Evolutionary conservation across 2,329 filamentous ascomycete species (phyloP).

Genomic region (Tympanopsis confertula): DNA sequence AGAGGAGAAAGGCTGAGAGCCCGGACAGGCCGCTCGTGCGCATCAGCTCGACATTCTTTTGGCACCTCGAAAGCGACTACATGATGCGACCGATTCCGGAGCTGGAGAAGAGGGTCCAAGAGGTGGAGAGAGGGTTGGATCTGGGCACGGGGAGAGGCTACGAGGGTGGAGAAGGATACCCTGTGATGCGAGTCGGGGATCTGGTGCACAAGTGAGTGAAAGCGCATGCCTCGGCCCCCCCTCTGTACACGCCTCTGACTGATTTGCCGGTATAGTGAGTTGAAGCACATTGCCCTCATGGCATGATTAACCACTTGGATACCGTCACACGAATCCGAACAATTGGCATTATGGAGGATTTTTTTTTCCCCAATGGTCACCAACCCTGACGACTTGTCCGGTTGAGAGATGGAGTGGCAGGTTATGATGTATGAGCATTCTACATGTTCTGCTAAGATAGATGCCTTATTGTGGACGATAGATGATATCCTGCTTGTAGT

Average conservation of each 20-base stretch:
- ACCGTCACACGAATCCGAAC: neutral
- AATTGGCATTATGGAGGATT: neutral
- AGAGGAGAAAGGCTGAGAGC: constrained; percentile 22
- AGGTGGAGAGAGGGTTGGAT: constrained; percentile 32
- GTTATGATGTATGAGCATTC: no score
- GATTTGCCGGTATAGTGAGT: constrained; percentile 23
- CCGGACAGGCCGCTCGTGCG: constrained; percentile 39
- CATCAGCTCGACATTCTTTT: constrained; percentile 51
- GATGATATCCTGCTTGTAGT: no score
- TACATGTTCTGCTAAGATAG: no score
- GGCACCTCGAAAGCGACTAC: constrained; percentile 44
- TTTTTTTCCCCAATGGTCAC: no score
- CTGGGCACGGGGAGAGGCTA: constrained; percentile 41
- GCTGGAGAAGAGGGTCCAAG: constrained; percentile 29
- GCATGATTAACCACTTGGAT: constrained; percentile 13
- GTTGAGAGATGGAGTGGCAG: no score
- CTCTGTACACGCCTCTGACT: constrained; percentile 2
- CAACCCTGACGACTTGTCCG: no score
- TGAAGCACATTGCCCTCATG: constrained; percentile 42
- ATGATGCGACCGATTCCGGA: constrained; percentile 38
- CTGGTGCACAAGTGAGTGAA: constrained; percentile 41
- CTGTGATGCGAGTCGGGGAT: constrained; percentile 43
- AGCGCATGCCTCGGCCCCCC: neutral
- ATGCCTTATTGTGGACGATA: no score
- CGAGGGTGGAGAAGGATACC: constrained; percentile 28